Percentiles rank a stretch among this genome's conserved stretches.
Evolutionary conservation across 139 green algal species (phyloP).

Genomic region (Volvox reticuliferus): DNA sequence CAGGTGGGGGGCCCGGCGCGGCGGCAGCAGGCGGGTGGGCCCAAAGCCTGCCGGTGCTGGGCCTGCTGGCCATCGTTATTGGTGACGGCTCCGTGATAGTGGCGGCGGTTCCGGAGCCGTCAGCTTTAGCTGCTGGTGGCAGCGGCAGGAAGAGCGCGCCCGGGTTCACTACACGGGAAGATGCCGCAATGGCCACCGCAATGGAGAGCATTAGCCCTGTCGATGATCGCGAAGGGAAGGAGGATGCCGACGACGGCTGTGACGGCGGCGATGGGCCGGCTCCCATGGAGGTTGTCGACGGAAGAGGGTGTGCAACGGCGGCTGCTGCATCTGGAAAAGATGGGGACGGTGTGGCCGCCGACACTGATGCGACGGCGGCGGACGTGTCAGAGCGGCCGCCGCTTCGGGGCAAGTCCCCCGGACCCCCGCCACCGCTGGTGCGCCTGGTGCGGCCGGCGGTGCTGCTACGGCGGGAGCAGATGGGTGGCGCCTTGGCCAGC

Average conservation of each 20-base stretch:
- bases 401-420: neutral
- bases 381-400: neutral
- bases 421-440: neutral
- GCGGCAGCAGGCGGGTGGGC: neutral
- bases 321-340: neutral
- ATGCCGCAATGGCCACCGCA: neutral
- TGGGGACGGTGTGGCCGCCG: neutral
- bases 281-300: neutral
- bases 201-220: neutral
- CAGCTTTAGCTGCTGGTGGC: neutral
- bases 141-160: neutral
- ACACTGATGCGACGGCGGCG: neutral
- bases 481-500: conserved; percentile 60
- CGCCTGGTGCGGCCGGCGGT: conserved; percentile 36
- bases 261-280: neutral
- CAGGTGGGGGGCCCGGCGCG: neutral
- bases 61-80: conserved; percentile 70
- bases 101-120: conserved; percentile 60
- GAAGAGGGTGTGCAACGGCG: neutral
- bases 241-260: neutral
- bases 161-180: neutral
- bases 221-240: neutral
- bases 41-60: conserved; percentile 42
- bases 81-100: conserved; percentile 69
- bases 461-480: conserved; percentile 18